Conservation (phyloP, 345 rosid species). For the Geranium rotundifolium region DNA sequence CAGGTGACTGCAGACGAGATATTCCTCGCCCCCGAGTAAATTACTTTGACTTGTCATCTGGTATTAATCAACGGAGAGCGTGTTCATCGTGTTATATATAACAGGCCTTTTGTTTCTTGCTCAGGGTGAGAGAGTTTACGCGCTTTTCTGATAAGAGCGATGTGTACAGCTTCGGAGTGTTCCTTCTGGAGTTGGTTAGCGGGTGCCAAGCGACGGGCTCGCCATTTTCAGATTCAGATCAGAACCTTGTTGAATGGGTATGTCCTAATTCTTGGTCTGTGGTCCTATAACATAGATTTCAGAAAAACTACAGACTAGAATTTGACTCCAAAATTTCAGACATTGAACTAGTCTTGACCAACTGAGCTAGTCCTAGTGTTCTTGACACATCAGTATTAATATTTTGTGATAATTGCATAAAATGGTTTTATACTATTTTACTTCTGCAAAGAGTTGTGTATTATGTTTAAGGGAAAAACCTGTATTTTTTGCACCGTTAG, state of each 20-base stretch:
- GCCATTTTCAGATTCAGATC: constrained; percentile 40
- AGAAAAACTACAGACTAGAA: too few relatives aligned
- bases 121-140: constrained; percentile 78
- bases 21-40: constrained; percentile 82
- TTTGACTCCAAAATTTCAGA: too few relatives aligned
- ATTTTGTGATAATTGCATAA: too few relatives aligned
- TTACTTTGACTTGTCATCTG: constrained; percentile 1
- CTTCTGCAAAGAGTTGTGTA: too few relatives aligned
- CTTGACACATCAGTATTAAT: too few relatives aligned
- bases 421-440: too few relatives aligned
- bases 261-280: constrained; percentile 7
- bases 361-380: too few relatives aligned
- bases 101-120: background rate
- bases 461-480: too few relatives aligned
- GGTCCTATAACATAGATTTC: background rate
- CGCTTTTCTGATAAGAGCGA: constrained; percentile 88
- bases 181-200: constrained; percentile 70
- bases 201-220: constrained; percentile 66
- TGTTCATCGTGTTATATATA: background rate
- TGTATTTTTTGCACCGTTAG: too few relatives aligned
- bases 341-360: too few relatives aligned
- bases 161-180: constrained; percentile 80
- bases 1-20: constrained; percentile 62
- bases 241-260: constrained; percentile 75
- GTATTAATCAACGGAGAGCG: background rate